These are phyloP conservation scores for Cystobasidium sp. DNA, from an alignment of 1,284 basidiomycete genomes.

Conservation along the genomic window DNA sequence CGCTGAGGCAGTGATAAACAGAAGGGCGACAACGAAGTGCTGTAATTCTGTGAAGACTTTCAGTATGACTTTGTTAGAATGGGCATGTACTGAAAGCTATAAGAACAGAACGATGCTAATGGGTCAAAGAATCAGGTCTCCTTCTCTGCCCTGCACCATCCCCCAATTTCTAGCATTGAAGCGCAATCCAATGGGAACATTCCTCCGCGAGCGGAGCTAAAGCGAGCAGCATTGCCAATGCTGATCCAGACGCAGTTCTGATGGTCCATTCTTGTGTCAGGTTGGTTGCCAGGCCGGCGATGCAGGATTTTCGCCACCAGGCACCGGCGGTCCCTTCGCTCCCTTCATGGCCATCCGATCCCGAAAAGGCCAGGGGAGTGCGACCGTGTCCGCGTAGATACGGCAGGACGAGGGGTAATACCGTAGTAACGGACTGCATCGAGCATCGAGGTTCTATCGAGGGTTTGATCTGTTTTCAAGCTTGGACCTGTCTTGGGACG, in stretches of 20 bases:
- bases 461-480: not conserved
- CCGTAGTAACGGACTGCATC: not conserved
- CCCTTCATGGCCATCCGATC: constrained; percentile 7
- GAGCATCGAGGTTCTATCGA: not conserved
- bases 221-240: too few species aligned
- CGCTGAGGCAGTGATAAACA: not conserved
- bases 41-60: too few species aligned
- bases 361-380: not conserved
- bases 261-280: not conserved
- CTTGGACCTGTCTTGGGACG: too few species aligned
- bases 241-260: not conserved
- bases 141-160: too few species aligned
- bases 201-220: too few species aligned
- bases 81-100: too few species aligned
- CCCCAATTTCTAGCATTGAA: too few species aligned
- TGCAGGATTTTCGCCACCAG: constrained; percentile 4
- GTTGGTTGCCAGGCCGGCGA: not conserved
- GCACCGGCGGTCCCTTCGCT: not conserved
- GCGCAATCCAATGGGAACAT: too few species aligned
- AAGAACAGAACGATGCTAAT: too few species aligned
- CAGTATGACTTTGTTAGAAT: too few species aligned
- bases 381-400: not conserved
- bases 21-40: too few species aligned
- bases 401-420: not conserved
- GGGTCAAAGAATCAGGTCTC: too few species aligned